Evolutionary conservation across 2,329 filamentous ascomycete genomes (phyloP).

Genomic region (Sporothrix euskadiensis): DNA sequence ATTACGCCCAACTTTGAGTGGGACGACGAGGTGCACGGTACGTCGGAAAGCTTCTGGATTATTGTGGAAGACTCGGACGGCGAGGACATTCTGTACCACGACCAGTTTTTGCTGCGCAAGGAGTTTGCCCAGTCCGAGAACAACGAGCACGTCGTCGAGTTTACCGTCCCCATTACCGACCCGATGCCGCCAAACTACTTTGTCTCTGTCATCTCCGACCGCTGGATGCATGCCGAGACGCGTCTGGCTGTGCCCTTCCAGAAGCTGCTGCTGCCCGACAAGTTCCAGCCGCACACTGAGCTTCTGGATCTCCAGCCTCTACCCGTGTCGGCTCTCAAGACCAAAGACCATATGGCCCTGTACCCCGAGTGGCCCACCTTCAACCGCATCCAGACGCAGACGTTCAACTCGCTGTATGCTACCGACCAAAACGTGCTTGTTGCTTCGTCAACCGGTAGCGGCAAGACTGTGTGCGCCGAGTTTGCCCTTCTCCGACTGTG

Average conservation of each 20-base stretch:
- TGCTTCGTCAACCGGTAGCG: slow-evolving; percentile 88
- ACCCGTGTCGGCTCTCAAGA: slow-evolving; percentile 82
- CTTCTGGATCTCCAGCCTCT: slow-evolving; percentile 89
- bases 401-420: slow-evolving; percentile 89
- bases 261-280: slow-evolving; percentile 90
- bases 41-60: slow-evolving; percentile 93
- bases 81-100: slow-evolving; percentile 91
- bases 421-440: slow-evolving; percentile 93
- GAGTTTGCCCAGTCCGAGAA: slow-evolving; percentile 83
- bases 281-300: slow-evolving; percentile 91
- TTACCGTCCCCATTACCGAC: slow-evolving; percentile 94
- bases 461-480: slow-evolving; percentile 96
- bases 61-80: slow-evolving; percentile 96
- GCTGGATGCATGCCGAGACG: slow-evolving; percentile 98
- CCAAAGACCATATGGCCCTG: slow-evolving; percentile 74
- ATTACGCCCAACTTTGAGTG: slow-evolving; percentile 95
- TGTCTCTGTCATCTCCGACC: slow-evolving; percentile 88
- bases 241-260: slow-evolving; percentile 92
- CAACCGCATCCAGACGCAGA: slow-evolving; percentile 97
- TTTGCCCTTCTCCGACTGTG: slow-evolving; percentile 90
- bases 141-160: slow-evolving; percentile 93
- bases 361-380: slow-evolving; percentile 86
- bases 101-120: slow-evolving; percentile 87
- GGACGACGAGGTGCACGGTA: slow-evolving; percentile 86
- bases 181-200: slow-evolving; percentile 99